phyloP scores from a whole-genome alignment of 306 rosid species.

The Leucaena leucocephala region DNA sequence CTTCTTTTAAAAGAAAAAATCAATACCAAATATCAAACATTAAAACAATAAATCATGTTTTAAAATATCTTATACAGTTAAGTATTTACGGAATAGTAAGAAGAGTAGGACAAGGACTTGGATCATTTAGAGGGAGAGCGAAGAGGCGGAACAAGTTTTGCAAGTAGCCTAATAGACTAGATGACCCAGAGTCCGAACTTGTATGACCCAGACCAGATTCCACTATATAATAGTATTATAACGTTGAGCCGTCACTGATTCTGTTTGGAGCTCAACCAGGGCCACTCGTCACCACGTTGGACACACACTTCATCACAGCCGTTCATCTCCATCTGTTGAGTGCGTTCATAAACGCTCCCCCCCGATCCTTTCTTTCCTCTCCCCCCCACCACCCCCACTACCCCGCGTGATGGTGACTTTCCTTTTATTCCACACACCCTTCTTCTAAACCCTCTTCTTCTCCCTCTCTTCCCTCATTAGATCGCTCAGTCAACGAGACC shows the following conservation, averaged over 20 bases:
- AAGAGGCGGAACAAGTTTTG: background rate
- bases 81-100: background rate
- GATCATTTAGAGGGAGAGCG: no score
- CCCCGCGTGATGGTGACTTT: background rate
- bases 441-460: conserved; percentile 17
- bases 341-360: background rate
- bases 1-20: no score
- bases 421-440: background rate
- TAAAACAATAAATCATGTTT: background rate
- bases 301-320: background rate
- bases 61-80: background rate
- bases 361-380: background rate
- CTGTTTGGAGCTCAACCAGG: background rate
- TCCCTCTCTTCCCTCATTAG: background rate
- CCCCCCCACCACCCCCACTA: background rate
- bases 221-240: background rate
- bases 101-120: no score
- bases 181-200: background rate
- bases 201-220: no score
- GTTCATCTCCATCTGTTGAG: background rate
- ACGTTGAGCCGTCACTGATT: background rate
- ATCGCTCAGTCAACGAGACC: background rate
- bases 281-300: background rate
- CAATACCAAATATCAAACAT: no score
- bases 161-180: background rate